Base-by-base conservation (phyloP, 441 rosid genomes). In the Raphanus hybrid region DNA sequence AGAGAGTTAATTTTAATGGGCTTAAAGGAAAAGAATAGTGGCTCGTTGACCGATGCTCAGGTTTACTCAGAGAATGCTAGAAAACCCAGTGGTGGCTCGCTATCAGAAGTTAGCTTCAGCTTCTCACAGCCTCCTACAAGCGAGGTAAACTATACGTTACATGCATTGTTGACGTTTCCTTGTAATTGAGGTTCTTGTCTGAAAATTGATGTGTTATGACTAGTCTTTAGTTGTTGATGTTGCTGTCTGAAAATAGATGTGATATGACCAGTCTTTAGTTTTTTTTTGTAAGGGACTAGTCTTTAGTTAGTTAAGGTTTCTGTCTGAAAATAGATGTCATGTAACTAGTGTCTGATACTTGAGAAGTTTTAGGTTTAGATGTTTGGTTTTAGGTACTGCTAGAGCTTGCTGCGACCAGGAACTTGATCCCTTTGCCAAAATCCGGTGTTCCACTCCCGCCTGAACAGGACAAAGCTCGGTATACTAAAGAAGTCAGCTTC, bases 71-170 rank as follows among this genome's bases (percentile, higher is more conserved):
- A 95, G 77, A 97, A 93, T 74, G 99, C 98, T 4, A 88, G 26
- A 1, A 23, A 23, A 23, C 26, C 85, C 32, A 95, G n/a, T n/a
- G n/a, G n/a, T n/a, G n/a, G 84, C 97, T 93, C 27, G 96, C 99
- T 5, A 88, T 16, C 18, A 16, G 18, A 89, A 87, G 92, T 90
- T 62, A 91, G 87, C 71, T 90, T 87, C n/a, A n/a, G n/a, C n/a
- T n/a, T n/a, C n/a, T n/a, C n/a, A 2, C 97, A 95, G 57, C 98
- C 97, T 18, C 97, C 98, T 2, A 91, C 98, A 0, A 74, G 98
- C 85, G 99, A 91, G 91, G 99, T 90, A 65, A 29, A 23, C 61
- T 37, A 26, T 14, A 39, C 12, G 26, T 23, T 23, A 23, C 26
- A 5, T 9, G 5, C 34, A 11, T 41, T 64, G 26, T 23, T 23